Evolutionary conservation across 2,329 filamentous ascomycete genomes (phyloP), one percentile per base, ranked within the genome.

Genomic region (Cladosporium sp.): DNA sequence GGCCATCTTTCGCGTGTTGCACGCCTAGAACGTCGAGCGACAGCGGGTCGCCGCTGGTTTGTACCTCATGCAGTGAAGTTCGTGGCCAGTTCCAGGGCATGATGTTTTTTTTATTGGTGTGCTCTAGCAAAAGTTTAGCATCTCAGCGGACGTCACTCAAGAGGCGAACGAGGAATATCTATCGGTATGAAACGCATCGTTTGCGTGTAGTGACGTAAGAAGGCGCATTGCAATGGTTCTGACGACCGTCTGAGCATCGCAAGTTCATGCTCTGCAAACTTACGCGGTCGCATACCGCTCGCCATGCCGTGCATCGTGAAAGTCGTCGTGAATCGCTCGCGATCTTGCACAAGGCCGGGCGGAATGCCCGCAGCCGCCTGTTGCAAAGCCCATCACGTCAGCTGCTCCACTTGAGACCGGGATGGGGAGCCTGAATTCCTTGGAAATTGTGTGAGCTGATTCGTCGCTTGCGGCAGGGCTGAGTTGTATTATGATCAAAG

Each of bases 31-130:
- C 50, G 25, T 53, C 25, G 24, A 53, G 50, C 36, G 50, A 53
- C 37, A 53, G 25, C 25, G 50, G 50, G 17, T 42, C 25, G 24
- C 50, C 50, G 12, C 50, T 24, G 12, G 36, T 35, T 13, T 53
- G 50, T 19, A 44, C 17, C 3, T 53, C 50, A 25, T 53, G 50
- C 17, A 53, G 24, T 19, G 50, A 53, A 24, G 36, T 53, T 53
- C 50, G 28, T 8, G 50, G 50, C 50, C 50, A 53, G 37, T 42
- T 42, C 50, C 50, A 53, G 37, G 50, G 50, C 50, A 53, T 53
- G 15, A 12, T 48, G 45, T 48, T 15, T 12, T 32, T 35, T 19
- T 15, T 24, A n/a, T n/a, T n/a, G n/a, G 6, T 35, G 19, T 50
- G 34, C 12, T 36, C 24, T 28, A 39, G 28, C 28, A 32, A 9